Evolutionary conservation across 768 basidiomycete species (phyloP).

Genomic region (Tylopilus balloui): DNA sequence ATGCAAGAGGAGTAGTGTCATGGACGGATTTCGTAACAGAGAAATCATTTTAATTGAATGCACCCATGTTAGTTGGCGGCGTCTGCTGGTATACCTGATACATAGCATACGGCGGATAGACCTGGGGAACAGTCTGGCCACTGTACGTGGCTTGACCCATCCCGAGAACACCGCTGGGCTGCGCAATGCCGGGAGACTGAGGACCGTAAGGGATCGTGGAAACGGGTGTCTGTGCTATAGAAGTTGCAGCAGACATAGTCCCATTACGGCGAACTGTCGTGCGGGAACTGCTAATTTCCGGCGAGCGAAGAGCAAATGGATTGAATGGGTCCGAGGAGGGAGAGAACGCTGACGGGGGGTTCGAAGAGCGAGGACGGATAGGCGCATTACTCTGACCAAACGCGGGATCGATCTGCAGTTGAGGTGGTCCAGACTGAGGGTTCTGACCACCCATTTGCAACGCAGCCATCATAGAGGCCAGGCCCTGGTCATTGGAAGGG

Average conservation of each 20-base stretch:
- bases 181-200: constrained; percentile 59
- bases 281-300: constrained; percentile 50
- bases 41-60: constrained; percentile 54
- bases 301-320: constrained; percentile 48
- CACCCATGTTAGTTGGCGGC: constrained; percentile 67
- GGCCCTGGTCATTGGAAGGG: constrained; percentile 75
- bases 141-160: constrained; percentile 67
- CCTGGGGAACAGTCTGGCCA: constrained; percentile 55
- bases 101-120: constrained; percentile 75
- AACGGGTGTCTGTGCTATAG: constrained; percentile 27
- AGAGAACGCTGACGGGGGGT: constrained; percentile 45
- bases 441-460: constrained; percentile 89
- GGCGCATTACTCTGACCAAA: constrained; percentile 45
- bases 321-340: constrained; percentile 55
- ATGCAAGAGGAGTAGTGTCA: constrained; percentile 37
- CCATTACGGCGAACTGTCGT: constrained; percentile 45
- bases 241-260: constrained; percentile 28
- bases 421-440: constrained; percentile 72
- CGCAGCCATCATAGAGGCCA: constrained; percentile 92
- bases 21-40: constrained; percentile 35
- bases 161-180: constrained; percentile 52
- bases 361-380: constrained; percentile 44
- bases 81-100: constrained; percentile 80
- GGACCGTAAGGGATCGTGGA: constrained; percentile 47
- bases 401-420: constrained; percentile 63